These are phyloP conservation scores for Cladophialophora carrionii DNA, from an alignment of 2,329 filamentous ascomycete species.

Conservation along the genomic window DNA sequence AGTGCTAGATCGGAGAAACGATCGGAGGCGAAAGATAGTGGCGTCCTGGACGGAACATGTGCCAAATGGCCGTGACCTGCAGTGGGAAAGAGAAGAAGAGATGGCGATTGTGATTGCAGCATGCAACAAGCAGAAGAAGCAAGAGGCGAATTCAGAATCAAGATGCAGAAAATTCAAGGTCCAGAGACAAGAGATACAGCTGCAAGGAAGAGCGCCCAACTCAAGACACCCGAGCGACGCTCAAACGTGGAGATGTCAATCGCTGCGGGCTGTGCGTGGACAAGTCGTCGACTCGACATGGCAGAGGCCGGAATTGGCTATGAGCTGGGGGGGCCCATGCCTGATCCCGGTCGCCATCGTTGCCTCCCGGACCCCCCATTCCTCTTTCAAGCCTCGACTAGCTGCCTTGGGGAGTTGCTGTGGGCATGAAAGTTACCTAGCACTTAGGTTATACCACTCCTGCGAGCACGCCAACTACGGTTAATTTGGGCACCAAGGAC, in stretches of 20 bases:
- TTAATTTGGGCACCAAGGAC: too few species aligned
- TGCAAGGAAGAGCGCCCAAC: not conserved
- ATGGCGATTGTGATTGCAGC: not conserved
- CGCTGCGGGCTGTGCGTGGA: not conserved
- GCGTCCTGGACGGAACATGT: not conserved
- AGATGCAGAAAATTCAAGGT: not conserved
- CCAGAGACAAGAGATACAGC: not conserved
- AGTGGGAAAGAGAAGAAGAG: not conserved
- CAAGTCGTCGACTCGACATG: constrained; percentile 13
- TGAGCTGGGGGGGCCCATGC: constrained; percentile 2
- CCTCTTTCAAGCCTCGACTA: constrained; percentile 9
- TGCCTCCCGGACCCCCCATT: not conserved
- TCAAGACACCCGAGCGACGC: constrained; percentile 2
- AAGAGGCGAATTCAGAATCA: not conserved
- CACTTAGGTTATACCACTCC: not conserved
- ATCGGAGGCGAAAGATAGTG: not conserved
- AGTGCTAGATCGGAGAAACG: not conserved
- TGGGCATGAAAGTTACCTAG: constrained; percentile 14
- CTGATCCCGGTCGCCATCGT: not conserved
- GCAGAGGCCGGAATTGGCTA: constrained; percentile 12
- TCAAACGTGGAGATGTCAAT: constrained; percentile 5
- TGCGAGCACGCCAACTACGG: not conserved
- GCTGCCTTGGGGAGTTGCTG: constrained; percentile 11
- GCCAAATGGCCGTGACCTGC: not conserved
- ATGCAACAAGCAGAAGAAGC: not conserved